Conservation (phyloP, 2,329 filamentous ascomycete species). For the Capronia epimyces region DNA sequence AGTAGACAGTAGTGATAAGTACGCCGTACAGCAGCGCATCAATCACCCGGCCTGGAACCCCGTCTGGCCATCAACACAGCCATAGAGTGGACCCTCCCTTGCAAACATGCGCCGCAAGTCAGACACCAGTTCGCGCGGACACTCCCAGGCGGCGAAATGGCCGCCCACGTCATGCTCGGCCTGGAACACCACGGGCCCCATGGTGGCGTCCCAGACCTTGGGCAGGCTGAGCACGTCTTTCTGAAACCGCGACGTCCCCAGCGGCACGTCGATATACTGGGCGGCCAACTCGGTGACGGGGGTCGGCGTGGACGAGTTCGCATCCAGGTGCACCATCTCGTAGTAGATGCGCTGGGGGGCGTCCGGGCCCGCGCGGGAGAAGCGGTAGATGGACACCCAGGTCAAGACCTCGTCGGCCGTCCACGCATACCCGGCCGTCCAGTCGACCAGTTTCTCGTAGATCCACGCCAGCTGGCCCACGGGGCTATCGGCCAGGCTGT, state of each 20-base stretch:
- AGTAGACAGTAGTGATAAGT: too few relatives aligned
- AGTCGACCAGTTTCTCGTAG: neutral
- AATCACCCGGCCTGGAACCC: too few relatives aligned
- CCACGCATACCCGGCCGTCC: neutral
- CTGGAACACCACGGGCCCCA: neutral
- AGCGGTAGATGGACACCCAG: neutral
- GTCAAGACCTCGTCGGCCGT: neutral
- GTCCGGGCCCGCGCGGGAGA: neutral
- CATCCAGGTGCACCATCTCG: neutral
- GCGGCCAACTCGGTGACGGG: neutral
- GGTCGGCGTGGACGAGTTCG: too few relatives aligned
- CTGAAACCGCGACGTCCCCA: neutral
- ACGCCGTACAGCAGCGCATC: too few relatives aligned
- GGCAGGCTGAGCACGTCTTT: neutral
- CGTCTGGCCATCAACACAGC: too few relatives aligned
- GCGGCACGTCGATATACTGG: neutral
- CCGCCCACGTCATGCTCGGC: neutral
- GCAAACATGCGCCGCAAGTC: neutral
- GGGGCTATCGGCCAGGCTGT: neutral
- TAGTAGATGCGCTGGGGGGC: neutral
- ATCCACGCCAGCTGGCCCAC: neutral
- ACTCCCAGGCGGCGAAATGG: neutral
- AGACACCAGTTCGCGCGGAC: neutral
- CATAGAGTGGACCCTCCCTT: neutral
- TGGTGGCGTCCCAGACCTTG: neutral